Conservation (phyloP, 1,284 basidiomycete genomes). For the Veloboletus limbatus region DNA sequence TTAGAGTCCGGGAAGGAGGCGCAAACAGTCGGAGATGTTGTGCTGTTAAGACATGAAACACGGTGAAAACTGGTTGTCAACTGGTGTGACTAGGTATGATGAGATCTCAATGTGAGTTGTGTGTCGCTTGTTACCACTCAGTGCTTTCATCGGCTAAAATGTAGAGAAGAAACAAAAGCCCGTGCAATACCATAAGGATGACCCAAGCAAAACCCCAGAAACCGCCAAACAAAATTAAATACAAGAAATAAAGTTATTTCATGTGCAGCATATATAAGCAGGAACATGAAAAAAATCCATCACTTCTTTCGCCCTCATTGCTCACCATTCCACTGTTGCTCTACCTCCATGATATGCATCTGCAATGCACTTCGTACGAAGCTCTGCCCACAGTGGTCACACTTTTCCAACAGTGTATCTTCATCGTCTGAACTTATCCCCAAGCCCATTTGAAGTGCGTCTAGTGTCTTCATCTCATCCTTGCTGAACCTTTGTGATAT, state of each 20-base stretch:
- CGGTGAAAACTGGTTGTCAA: no score
- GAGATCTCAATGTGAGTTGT: background rate
- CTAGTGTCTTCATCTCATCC: background rate
- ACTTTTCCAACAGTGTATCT: background rate
- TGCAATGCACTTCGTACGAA: slow-evolving; percentile 3
- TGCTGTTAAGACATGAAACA: no score
- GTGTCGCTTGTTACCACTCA: background rate
- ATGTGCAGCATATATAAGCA: background rate
- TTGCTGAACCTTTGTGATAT: no score
- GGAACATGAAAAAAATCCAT: no score
- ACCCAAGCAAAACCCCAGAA: slow-evolving; percentile 1
- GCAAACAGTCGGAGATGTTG: no score
- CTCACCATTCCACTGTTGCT: background rate
- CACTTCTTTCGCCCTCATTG: no score
- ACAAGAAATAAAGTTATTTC: background rate
- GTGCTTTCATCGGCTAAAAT: background rate
- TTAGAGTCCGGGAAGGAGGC: no score
- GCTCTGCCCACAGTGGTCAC: background rate
- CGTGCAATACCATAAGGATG: background rate
- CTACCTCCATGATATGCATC: background rate
- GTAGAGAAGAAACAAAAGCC: background rate
- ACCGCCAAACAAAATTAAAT: slow-evolving; percentile 2
- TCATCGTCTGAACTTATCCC: background rate
- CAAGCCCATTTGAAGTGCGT: background rate
- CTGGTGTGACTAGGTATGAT: no score